Evolutionary conservation across 305 asterid genomes (phyloP), one percentile per base, ranked within the genome.

Genomic region (Rubia balearica): DNA sequence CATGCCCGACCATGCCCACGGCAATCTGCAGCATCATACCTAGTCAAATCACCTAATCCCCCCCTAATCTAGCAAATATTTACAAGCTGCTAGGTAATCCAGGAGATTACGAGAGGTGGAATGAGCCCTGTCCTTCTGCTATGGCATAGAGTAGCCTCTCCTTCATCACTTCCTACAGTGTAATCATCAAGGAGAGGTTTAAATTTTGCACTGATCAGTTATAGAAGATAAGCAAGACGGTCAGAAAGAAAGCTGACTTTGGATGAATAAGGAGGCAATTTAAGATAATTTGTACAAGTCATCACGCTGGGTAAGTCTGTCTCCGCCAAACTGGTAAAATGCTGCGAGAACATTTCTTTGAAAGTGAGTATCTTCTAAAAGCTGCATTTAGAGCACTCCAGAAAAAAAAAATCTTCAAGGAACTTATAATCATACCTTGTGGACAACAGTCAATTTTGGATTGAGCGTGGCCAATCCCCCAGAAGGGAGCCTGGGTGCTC

Each of bases 211-310:
- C 61, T 59, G 51, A 49, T 19, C 45, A 71, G 16, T 62, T 38
- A 71, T 24, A 62, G 68, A 66, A 53, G 42, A 24, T 49, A 62
- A 66, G 69, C 5, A 53, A 13, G 41, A 41, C 36, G 12, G 11
- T 11, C 24, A 57, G 16, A 65, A 51, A 68, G 79, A 66, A 65
- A 65, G 59, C 55, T 21, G 21, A 95, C 99, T 76, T 95, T 95
- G 42, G 98, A 82, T 61, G 99, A 86, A 87, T 95, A 95, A 38
- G 99, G 91, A 8, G 99, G 99, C 71, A 95, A 92, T 88, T 95
- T 95, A 79, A 95, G 80, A 72, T 95, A 95, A 74, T 95, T 95
- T 56, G 97, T 96, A 61, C 99, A 95, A 42, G 98, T 95, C 99
- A 95, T 95, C 75, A 95, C 99, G 41, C 99, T 95, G 0, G 99